phyloP scores from a whole-genome alignment of 2,329 filamentous ascomycete species.

The Hypoxylon sp. region DNA sequence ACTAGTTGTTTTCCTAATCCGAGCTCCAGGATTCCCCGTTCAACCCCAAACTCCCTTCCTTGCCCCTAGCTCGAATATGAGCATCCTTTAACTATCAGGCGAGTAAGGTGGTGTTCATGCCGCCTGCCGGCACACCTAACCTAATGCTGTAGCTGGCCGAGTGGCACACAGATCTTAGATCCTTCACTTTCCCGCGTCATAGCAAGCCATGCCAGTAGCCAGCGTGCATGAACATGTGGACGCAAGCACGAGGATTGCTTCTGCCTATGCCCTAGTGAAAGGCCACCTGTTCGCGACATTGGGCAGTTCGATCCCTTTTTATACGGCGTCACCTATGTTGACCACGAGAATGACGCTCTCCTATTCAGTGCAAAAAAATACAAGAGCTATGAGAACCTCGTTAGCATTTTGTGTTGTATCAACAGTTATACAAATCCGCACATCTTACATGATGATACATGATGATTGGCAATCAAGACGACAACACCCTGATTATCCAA shows the following conservation, averaged over 20 bases:
- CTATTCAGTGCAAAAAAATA: background rate
- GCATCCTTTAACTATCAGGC: slow-evolving; percentile 2
- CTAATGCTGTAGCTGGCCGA: slow-evolving; percentile 30
- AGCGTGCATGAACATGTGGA: slow-evolving; percentile 35
- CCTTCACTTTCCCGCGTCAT: slow-evolving; percentile 23
- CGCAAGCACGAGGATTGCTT: slow-evolving; percentile 3
- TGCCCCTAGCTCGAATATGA: slow-evolving; percentile 22
- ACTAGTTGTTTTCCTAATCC: background rate
- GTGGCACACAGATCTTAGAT: slow-evolving; percentile 26
- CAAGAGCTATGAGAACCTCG: slow-evolving; percentile 2
- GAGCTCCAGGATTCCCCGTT: slow-evolving; percentile 9
- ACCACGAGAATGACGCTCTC: background rate
- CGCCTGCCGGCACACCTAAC: slow-evolving; percentile 6
- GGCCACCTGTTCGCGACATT: slow-evolving; percentile 15
- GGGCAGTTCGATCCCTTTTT: background rate
- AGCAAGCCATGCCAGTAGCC: slow-evolving; percentile 14
- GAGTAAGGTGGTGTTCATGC: slow-evolving; percentile 22
- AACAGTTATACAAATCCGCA: slow-evolving; percentile 15
- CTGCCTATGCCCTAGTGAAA: slow-evolving; percentile 9
- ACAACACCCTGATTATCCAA: background rate
- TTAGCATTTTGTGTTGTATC: slow-evolving; percentile 17
- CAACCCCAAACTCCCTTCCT: slow-evolving; percentile 15
- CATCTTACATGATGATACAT: background rate
- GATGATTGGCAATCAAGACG: slow-evolving; percentile 10
- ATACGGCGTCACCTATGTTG: slow-evolving; percentile 5